Conservation (phyloP, 495 filamentous ascomycete genomes). For the Xylaria cubensis region DNA sequence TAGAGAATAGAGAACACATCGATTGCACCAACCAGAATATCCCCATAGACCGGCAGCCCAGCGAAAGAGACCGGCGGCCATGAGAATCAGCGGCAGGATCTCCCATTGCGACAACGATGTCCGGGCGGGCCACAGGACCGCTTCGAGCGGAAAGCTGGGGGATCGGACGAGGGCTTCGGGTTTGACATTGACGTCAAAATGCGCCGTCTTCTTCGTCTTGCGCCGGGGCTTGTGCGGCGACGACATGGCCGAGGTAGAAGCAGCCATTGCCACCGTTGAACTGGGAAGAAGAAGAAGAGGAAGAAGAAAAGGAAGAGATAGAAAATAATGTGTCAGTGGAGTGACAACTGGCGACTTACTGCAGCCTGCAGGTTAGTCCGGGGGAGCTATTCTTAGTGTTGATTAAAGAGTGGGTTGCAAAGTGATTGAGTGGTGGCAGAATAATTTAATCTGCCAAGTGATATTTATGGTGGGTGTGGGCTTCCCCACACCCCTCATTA, state of each 20-base stretch:
- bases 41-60: slow-evolving; percentile 93
- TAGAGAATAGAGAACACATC: not conserved
- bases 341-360: too few species aligned
- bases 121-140: slow-evolving; percentile 89
- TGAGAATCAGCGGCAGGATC: slow-evolving; percentile 81
- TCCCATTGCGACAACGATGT: slow-evolving; percentile 91
- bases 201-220: slow-evolving; percentile 50
- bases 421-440: too few species aligned
- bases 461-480: too few species aligned
- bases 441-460: too few species aligned
- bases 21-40: slow-evolving; percentile 74
- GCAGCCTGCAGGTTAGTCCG: not conserved
- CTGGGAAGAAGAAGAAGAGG: not conserved
- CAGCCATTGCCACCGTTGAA: slow-evolving; percentile 50
- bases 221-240: slow-evolving; percentile 59
- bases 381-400: slow-evolving; percentile 16
- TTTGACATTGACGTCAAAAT: slow-evolving; percentile 38
- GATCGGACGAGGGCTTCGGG: slow-evolving; percentile 47
- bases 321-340: not conserved
- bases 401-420: too few species aligned
- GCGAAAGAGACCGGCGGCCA: slow-evolving; percentile 88
- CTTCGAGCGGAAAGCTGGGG: slow-evolving; percentile 81
- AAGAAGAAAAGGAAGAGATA: not conserved
- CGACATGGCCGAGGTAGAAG: slow-evolving; percentile 45
- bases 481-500: too few species aligned